Percentiles rank a stretch among this genome's conserved stretches.
These are phyloP conservation scores for Ogataea hybrid DNA, from an alignment of 1,139 yeast species.

Conservation along the genomic window DNA sequence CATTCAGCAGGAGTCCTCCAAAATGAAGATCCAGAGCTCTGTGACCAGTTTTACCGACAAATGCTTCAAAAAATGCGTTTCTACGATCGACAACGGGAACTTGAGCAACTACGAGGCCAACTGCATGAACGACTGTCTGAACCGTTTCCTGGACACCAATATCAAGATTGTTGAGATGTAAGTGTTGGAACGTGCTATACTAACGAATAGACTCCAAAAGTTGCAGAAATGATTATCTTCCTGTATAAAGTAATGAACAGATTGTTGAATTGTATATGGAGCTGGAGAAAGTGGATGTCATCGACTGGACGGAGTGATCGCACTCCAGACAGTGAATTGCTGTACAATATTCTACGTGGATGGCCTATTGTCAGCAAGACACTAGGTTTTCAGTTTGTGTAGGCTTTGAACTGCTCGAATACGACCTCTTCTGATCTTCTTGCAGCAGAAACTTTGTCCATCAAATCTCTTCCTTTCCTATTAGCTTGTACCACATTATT, in stretches of 20 bases:
- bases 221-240: slow-evolving; percentile 13
- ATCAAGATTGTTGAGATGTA: slow-evolving; percentile 73
- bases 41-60: slow-evolving; percentile 84
- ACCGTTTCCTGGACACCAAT: slow-evolving; percentile 84
- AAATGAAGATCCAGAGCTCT: slow-evolving; percentile 83
- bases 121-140: slow-evolving; percentile 79
- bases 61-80: slow-evolving; percentile 86
- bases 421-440: too few species aligned
- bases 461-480: too few species aligned
- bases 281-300: too few species aligned
- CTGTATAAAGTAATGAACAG: slow-evolving; percentile 1
- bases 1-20: slow-evolving; percentile 80
- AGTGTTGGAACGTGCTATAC: slow-evolving; percentile 21
- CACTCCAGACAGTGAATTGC: too few species aligned
- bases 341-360: too few species aligned
- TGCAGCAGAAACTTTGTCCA: too few species aligned
- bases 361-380: too few species aligned
- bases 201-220: slow-evolving; percentile 15
- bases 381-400: too few species aligned
- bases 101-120: slow-evolving; percentile 61
- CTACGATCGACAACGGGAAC: slow-evolving; percentile 47
- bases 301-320: too few species aligned
- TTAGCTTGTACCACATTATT: background rate
- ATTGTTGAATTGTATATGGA: too few species aligned
- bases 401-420: too few species aligned